These are phyloP conservation scores for Blastobotrys elegans DNA, from an alignment of 1,139 yeast species.

Conservation along the genomic window DNA sequence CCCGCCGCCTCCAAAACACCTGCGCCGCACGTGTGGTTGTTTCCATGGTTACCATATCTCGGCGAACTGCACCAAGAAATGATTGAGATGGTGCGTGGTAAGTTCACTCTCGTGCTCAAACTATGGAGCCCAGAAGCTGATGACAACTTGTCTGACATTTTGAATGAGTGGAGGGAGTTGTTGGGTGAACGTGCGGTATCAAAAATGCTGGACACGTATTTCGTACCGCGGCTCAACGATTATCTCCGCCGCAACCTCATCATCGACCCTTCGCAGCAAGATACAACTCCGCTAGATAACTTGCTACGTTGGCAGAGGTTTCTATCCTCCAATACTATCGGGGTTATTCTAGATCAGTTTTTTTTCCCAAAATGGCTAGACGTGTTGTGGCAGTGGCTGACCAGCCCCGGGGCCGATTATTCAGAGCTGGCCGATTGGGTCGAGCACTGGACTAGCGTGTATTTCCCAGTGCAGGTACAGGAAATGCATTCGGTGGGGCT, in stretches of 20 bases:
- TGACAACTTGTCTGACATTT: conserved; percentile 29
- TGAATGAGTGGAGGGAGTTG: conserved; percentile 38
- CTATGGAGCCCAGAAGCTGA: conserved; percentile 32
- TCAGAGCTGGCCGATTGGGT: conserved; percentile 32
- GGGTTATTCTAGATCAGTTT: conserved; percentile 26
- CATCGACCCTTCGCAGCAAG: conserved; percentile 34
- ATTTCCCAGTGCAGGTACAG: conserved; percentile 25
- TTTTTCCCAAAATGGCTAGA: conserved; percentile 35
- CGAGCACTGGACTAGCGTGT: conserved; percentile 29
- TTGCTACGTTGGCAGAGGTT: conserved; percentile 29
- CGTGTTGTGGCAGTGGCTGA: conserved; percentile 32
- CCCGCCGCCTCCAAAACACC: conserved; percentile 17
- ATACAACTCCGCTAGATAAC: conserved; percentile 21
- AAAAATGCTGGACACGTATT: conserved; percentile 24
- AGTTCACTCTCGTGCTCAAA: conserved; percentile 33
- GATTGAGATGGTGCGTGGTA: conserved; percentile 28
- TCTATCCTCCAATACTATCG: conserved; percentile 24
- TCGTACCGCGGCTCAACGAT: conserved; percentile 36
- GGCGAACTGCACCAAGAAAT: conserved; percentile 22
- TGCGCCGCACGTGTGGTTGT: conserved; percentile 39
- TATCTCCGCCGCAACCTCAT: conserved; percentile 24
- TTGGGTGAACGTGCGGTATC: conserved; percentile 34
- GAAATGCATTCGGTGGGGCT: conserved; percentile 22
- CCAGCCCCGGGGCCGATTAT: conserved; percentile 18
- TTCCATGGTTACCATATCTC: conserved; percentile 43